These are phyloP conservation scores for Colletotrichum spinosum DNA, from an alignment of 2,329 filamentous ascomycete species.

Conservation along the genomic window DNA sequence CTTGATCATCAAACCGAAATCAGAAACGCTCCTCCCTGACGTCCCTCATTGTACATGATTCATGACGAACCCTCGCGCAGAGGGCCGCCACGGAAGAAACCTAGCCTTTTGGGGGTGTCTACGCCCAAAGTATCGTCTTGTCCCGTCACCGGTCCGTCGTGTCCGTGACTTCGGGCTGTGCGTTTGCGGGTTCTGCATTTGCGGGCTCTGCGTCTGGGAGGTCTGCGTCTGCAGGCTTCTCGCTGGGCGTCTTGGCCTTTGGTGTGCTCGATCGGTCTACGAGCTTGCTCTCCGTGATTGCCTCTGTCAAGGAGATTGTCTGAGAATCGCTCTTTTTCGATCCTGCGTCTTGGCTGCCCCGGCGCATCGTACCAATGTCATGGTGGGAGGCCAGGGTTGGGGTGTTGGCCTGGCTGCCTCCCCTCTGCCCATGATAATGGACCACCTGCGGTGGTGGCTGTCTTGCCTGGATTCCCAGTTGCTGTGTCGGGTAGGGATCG, in stretches of 20 bases:
- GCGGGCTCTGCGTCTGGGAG: no score
- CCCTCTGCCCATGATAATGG: constrained; percentile 75
- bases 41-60: constrained; percentile 38
- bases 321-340: constrained; percentile 53
- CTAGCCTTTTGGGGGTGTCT: not conserved
- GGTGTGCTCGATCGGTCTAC: constrained; percentile 41
- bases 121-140: not conserved
- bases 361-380: constrained; percentile 58
- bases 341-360: constrained; percentile 60
- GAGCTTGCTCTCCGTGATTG: constrained; percentile 48
- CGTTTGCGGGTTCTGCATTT: no score
- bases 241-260: constrained; percentile 41
- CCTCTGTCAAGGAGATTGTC: constrained; percentile 52
- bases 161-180: constrained; percentile 38
- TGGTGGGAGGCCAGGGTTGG: constrained; percentile 67
- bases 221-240: constrained; percentile 35
- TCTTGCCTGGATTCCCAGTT: constrained; percentile 71
- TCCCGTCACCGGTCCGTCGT: constrained; percentile 42
- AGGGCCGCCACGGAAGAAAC: constrained; percentile 10
- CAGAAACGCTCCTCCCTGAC: constrained; percentile 36
- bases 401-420: constrained; percentile 75
- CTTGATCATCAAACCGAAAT: constrained; percentile 36
- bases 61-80: constrained; percentile 16
- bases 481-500: constrained; percentile 74
- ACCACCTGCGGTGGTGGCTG: constrained; percentile 74